Conservation (phyloP, 192 early-diverging fungal species). For the Entophlyctis luteolus region DNA sequence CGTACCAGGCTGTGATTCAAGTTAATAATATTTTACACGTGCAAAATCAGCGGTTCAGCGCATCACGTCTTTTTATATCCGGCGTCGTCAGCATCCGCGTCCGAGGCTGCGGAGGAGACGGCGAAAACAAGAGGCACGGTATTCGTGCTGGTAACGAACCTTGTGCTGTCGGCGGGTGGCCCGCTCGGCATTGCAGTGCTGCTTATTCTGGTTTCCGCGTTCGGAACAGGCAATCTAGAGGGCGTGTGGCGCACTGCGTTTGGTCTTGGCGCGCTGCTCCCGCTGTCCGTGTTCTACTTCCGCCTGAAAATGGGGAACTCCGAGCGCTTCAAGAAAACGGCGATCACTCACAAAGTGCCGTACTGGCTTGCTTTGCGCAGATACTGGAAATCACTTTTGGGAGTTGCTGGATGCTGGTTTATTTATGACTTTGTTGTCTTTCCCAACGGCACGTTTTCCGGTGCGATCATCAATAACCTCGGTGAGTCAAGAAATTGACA, state of each 20-base stretch:
- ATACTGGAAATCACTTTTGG: conserved; percentile 54
- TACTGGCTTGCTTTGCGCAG: conserved; percentile 48
- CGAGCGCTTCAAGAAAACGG: conserved; percentile 40
- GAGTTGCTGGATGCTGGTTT: conserved; percentile 48
- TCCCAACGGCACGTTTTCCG: conserved; percentile 42
- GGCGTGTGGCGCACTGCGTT: conserved; percentile 51
- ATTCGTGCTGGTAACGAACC: conserved; percentile 24
- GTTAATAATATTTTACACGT: too few relatives aligned
- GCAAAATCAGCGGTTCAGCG: too few relatives aligned
- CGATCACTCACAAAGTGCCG: conserved; percentile 48
- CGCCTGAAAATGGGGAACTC: conserved; percentile 56
- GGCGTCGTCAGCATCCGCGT: conserved; percentile 49
- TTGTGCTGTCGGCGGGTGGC: conserved; percentile 2
- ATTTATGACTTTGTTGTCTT: conserved; percentile 42
- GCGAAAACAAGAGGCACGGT: conserved; percentile 5
- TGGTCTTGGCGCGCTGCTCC: conserved; percentile 41
- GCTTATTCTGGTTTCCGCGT: conserved; percentile 41
- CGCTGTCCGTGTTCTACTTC: conserved; percentile 31
- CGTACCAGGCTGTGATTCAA: too few relatives aligned
- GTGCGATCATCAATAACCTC: conserved; percentile 34
- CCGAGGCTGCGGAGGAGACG: conserved; percentile 49
- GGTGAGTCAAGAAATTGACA: too few relatives aligned
- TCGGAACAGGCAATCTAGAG: conserved; percentile 36
- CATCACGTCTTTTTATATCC: too few relatives aligned
- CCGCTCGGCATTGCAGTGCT: background rate